Base-by-base conservation (phyloP, 1,139 yeast genomes). In the Schwanniomyces etchellsii region DNA sequence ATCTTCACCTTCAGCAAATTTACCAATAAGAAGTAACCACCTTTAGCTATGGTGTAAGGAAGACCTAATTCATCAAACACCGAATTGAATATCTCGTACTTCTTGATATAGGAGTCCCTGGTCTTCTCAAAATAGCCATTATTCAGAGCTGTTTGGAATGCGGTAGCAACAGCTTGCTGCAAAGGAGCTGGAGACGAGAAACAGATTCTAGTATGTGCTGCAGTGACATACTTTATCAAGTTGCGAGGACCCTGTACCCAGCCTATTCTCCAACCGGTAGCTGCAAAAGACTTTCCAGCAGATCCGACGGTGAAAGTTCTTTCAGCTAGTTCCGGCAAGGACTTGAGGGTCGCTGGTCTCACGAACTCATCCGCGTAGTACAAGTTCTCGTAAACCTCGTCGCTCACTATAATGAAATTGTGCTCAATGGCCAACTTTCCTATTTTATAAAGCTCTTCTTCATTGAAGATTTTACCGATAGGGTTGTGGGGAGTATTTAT, bases 191-290 rank as follows among this genome's bases (percentile, higher is more conserved):
- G 95, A 2, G 88, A 76, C 5, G 91, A 70, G 57, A 86, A 86
- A 50, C 94, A 83, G 43, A 89, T 86, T 57, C 98, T 75, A 2
- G 96, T 86, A 56, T 91, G 96, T 2, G 97, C 98, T 21, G 85
- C 77, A 6, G 88, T 72, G 3, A 81, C 95, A 51, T 83, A 85
- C 42, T 81, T 77, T 47, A 91, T 70, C 44, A 89, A 65, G 16
- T 81, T 81, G n/a, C 84, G 71, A 31, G 84, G 81, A 5, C 96
- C 97, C 40, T 89, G 81, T 24, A 89, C 72, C 91, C 94, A 91
- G 32, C 98, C 98, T 33, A 91, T 75, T 64, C 98, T 78, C 96
- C 97, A 91, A 34, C 98, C 98, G 16, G 98, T 91, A 25, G 96
- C 96, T 16, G 96, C 95, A 63, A 91, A 91, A 0, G 95, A 80